Evolutionary conservation across 768 basidiomycete species (phyloP).

Genomic region (Omphalotus guepiniiformis): DNA sequence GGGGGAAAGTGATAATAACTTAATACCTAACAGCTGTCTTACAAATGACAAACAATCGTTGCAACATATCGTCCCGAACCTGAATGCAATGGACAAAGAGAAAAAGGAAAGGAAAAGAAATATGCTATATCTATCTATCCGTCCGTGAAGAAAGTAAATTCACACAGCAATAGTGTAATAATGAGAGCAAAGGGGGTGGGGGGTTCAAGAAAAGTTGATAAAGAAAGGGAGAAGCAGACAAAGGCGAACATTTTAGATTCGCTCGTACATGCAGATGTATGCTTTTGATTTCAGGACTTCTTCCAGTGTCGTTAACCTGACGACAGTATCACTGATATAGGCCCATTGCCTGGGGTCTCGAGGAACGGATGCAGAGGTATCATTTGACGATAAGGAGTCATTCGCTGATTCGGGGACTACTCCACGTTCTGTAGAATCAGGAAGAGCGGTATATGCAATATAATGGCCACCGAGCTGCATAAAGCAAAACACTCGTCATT

Average conservation of each 20-base stretch:
- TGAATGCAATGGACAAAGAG: too few species aligned
- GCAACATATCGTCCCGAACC: too few species aligned
- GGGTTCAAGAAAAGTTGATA: neutral
- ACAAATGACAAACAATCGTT: too few species aligned
- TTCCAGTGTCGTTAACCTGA: slow-evolving; percentile 75
- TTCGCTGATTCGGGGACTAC: neutral
- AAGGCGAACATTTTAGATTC: slow-evolving; percentile 35
- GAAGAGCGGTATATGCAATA: slow-evolving; percentile 77
- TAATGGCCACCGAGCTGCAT: slow-evolving; percentile 84
- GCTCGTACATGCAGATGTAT: slow-evolving; percentile 92
- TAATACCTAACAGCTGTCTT: too few species aligned
- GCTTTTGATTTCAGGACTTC: slow-evolving; percentile 91
- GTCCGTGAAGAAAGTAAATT: too few species aligned
- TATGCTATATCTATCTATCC: too few species aligned
- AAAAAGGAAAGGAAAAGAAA: too few species aligned
- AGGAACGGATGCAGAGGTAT: too few species aligned
- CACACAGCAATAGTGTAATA: too few species aligned
- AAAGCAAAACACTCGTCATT: slow-evolving; percentile 9
- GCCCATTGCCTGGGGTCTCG: slow-evolving; percentile 65
- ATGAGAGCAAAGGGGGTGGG: slow-evolving; percentile 21
- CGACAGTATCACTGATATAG: slow-evolving; percentile 85
- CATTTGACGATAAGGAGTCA: neutral
- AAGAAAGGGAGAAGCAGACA: neutral
- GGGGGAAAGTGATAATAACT: too few species aligned
- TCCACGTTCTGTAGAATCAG: slow-evolving; percentile 24